These are phyloP conservation scores for Aethionema arabicum DNA, from an alignment of 345 rosid genomes.

Conservation along the genomic window DNA sequence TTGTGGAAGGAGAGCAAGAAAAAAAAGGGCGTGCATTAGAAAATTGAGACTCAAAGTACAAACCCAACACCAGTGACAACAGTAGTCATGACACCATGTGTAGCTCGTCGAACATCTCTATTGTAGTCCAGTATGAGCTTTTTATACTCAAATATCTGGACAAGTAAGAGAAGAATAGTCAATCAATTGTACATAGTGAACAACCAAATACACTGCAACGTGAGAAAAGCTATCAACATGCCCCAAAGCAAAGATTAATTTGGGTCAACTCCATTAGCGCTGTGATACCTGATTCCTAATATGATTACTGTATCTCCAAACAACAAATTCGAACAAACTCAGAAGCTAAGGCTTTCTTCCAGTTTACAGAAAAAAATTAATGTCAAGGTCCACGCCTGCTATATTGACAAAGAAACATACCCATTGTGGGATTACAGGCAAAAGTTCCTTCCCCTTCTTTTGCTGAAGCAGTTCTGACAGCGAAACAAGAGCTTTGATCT, in stretches of 20 bases:
- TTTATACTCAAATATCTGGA: constrained; percentile 87
- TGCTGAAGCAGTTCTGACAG: constrained; percentile 61
- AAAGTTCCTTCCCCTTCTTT: constrained; percentile 68
- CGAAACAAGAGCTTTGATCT: constrained; percentile 87
- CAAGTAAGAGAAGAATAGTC: constrained; percentile 6
- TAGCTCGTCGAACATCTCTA: constrained; percentile 94
- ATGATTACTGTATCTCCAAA: background rate
- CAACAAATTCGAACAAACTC: constrained; percentile 8
- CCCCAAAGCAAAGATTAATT: constrained; percentile 6
- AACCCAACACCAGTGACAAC: constrained; percentile 80
- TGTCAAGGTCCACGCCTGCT: background rate
- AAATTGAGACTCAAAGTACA: constrained; percentile 35
- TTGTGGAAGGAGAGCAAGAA: background rate
- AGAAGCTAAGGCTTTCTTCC: constrained; percentile 12
- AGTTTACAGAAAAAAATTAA: background rate
- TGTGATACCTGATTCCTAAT: constrained; percentile 1
- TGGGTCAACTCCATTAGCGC: constrained; percentile 9
- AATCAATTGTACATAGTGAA: constrained; percentile 3
- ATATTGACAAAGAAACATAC: constrained; percentile 42
- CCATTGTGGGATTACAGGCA: constrained; percentile 84
- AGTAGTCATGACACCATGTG: constrained; percentile 78
- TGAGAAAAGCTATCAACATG: constrained; percentile 18
- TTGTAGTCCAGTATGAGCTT: constrained; percentile 82
- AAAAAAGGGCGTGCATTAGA: constrained; percentile 10
- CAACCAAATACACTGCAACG: constrained; percentile 6